A percentile compares a stretch with the other conserved stretches of the same genome.
Evolutionary conservation across 169 alveolate species (phyloP).

Genomic region (Plasmodium chabaudi): DNA sequence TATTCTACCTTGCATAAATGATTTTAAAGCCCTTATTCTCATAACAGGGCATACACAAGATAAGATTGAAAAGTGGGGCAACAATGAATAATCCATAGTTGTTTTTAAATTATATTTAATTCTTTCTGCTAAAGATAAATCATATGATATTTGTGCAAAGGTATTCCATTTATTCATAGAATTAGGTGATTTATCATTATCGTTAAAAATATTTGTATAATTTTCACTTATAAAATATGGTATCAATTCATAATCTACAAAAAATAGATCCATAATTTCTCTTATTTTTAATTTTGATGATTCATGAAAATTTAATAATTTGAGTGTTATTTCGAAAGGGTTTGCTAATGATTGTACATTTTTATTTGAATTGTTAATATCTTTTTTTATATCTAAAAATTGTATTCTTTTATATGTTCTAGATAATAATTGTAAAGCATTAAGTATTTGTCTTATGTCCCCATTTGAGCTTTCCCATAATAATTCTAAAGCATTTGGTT

Average conservation of each 20-base stretch:
- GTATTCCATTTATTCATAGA: slow-evolving; percentile 77
- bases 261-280: slow-evolving; percentile 91
- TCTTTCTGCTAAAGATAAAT: slow-evolving; percentile 89
- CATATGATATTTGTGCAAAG: slow-evolving; percentile 76
- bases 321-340: slow-evolving; percentile 90
- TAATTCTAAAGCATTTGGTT: slow-evolving; percentile 89
- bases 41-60: slow-evolving; percentile 89
- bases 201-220: slow-evolving; percentile 86
- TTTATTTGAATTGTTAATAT: slow-evolving; percentile 83
- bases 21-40: slow-evolving; percentile 76
- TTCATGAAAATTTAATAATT: slow-evolving; percentile 85
- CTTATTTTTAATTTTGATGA: slow-evolving; percentile 77
- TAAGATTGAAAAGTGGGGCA: slow-evolving; percentile 88
- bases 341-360: slow-evolving; percentile 89
- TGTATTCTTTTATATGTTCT: slow-evolving; percentile 77
- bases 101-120: slow-evolving; percentile 87
- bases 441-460: slow-evolving; percentile 94
- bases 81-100: slow-evolving; percentile 90
- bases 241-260: slow-evolving; percentile 95
- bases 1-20: slow-evolving; percentile 81
- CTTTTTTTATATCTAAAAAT: slow-evolving; percentile 81
- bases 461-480: slow-evolving; percentile 92
- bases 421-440: slow-evolving; percentile 91
- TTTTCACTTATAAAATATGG: slow-evolving; percentile 95
- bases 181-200: slow-evolving; percentile 71